Conservation (phyloP, 2,329 filamentous ascomycete genomes). For the Coniella lustricola region DNA sequence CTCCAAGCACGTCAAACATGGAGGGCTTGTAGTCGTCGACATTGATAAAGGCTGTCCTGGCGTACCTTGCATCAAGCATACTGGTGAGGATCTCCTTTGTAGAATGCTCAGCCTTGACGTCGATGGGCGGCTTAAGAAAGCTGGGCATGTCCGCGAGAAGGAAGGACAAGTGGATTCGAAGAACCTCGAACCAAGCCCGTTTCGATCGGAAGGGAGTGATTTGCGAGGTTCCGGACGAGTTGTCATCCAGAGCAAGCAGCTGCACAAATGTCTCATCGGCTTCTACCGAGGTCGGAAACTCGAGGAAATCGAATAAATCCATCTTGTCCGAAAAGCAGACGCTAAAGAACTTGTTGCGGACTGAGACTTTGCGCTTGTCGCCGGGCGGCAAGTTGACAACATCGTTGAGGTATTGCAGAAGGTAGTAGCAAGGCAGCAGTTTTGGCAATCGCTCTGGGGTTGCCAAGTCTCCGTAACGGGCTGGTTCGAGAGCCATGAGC, state of each 20-base stretch:
- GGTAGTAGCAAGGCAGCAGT: conserved; percentile 13
- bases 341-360: conserved; percentile 15
- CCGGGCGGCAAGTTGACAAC: conserved; percentile 5
- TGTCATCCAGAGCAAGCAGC: conserved; percentile 8
- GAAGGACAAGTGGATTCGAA: conserved; percentile 11
- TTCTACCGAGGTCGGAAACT: conserved; percentile 3
- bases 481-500: conserved; percentile 37
- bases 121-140: conserved; percentile 3
- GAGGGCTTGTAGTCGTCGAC: conserved; percentile 5
- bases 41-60: conserved; percentile 7
- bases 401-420: conserved; percentile 14
- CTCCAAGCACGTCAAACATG: conserved; percentile 21
- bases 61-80: conserved; percentile 8
- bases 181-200: conserved; percentile 13
- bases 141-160: conserved; percentile 8
- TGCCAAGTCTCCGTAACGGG: conserved; percentile 37
- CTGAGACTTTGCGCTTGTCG: conserved; percentile 9
- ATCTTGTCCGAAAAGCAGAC: conserved; percentile 12
- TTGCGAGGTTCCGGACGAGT: not conserved
- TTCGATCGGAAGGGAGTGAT: conserved; percentile 2
- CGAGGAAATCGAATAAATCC: conserved; percentile 6
- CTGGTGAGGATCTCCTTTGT: conserved; percentile 2
- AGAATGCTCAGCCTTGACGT: conserved; percentile 2
- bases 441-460: conserved; percentile 19
- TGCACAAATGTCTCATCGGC: conserved; percentile 9